These are phyloP conservation scores for Trichoderma sp. DNA, from an alignment of 2,329 filamentous ascomycete species.

Conservation along the genomic window DNA sequence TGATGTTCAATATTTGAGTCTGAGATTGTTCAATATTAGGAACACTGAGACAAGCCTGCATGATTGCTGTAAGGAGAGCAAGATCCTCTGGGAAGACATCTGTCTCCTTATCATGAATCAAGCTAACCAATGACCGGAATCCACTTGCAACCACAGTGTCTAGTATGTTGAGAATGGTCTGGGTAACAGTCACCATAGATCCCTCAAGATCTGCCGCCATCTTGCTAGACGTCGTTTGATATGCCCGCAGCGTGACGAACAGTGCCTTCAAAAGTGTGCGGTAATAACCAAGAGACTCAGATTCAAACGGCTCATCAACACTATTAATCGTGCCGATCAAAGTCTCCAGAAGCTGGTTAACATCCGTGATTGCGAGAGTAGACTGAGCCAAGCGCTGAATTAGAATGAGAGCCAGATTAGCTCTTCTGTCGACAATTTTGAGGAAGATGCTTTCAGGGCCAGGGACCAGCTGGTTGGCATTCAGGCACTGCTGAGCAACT, in stretches of 20 bases:
- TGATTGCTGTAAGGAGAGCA: constrained; percentile 79
- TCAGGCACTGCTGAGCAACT: constrained; percentile 75
- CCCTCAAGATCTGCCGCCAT: constrained; percentile 34
- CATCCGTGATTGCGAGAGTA: constrained; percentile 50
- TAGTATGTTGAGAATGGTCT: constrained; percentile 75
- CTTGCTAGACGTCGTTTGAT: constrained; percentile 45
- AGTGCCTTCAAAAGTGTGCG: constrained; percentile 81
- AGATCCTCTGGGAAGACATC: constrained; percentile 73
- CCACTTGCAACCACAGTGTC: constrained; percentile 77
- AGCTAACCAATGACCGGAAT: constrained; percentile 76
- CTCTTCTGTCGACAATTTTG: constrained; percentile 71
- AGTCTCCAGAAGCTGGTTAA: constrained; percentile 52
- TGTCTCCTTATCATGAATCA: constrained; percentile 75
- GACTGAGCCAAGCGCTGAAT: constrained; percentile 74
- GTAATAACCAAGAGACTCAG: constrained; percentile 67
- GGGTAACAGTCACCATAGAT: constrained; percentile 49
- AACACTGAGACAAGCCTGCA: constrained; percentile 80
- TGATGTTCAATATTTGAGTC: constrained; percentile 68
- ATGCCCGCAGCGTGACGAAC: constrained; percentile 75
- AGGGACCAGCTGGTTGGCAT: constrained; percentile 71
- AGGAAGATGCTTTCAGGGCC: constrained; percentile 81
- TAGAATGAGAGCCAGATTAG: constrained; percentile 79
- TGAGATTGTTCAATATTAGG: constrained; percentile 73
- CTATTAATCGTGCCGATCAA: constrained; percentile 55
- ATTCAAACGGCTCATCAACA: constrained; percentile 55